Evolutionary conservation across 495 filamentous ascomycete species (phyloP).

Genomic region (Rhizodiscina lignyota): DNA sequence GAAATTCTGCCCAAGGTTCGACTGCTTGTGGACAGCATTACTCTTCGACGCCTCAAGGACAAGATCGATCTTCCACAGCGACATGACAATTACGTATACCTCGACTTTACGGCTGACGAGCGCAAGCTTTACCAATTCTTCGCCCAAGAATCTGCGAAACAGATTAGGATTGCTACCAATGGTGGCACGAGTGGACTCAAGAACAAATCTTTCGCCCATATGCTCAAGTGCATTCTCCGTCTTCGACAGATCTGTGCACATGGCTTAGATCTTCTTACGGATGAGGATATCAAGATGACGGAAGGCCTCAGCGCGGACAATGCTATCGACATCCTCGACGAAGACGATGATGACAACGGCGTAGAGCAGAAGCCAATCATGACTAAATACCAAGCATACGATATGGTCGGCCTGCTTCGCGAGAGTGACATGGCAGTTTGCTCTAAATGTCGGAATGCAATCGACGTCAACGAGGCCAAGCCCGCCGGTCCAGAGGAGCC

Average conservation of each 20-base stretch:
- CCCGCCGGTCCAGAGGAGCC: constrained; percentile 19
- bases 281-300: constrained; percentile 60
- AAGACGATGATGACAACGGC: constrained; percentile 39
- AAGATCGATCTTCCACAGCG: constrained; percentile 67
- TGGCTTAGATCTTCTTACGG: constrained; percentile 70
- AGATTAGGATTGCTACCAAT: constrained; percentile 33
- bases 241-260: constrained; percentile 83
- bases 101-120: constrained; percentile 41
- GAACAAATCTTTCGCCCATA: constrained; percentile 72
- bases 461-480: constrained; percentile 24
- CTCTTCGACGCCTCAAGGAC: constrained; percentile 82
- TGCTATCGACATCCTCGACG: constrained; percentile 74
- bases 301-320: constrained; percentile 64
- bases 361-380: too few species aligned
- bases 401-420: constrained; percentile 65
- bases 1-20: constrained; percentile 72
- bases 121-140: constrained; percentile 41
- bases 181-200: constrained; percentile 45
- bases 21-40: constrained; percentile 83
- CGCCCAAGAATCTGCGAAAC: constrained; percentile 41
- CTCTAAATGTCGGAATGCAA: constrained; percentile 44
- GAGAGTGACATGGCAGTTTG: constrained; percentile 60
- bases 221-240: constrained; percentile 77
- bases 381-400: constrained; percentile 53
- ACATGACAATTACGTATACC: constrained; percentile 47